These are phyloP conservation scores for Dianthus caryophyllus DNA, from an alignment of 148 eudicot species.

Conservation along the genomic window DNA sequence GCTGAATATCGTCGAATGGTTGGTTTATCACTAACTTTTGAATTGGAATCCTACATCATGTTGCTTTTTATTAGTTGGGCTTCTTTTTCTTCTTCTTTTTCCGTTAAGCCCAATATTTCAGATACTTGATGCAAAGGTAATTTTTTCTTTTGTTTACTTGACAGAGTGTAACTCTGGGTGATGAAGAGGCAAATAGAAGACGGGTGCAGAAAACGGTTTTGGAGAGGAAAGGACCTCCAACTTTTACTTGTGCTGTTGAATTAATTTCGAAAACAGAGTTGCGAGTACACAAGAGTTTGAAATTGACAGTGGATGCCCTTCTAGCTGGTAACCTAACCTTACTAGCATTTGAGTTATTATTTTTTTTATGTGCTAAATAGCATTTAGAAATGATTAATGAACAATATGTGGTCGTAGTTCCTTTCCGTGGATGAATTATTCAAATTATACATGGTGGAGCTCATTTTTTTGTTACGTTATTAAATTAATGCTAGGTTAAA, in stretches of 20 bases:
- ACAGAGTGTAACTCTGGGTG: conserved; percentile 96
- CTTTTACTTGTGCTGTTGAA: conserved; percentile 81
- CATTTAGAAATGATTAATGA: not conserved
- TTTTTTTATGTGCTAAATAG: not conserved
- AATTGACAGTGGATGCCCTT: conserved; percentile 78
- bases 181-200: conserved; percentile 96
- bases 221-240: conserved; percentile 94
- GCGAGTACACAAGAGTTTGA: conserved; percentile 70
- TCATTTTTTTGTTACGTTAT: not conserved
- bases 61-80: too few species aligned
- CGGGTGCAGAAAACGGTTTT: conserved; percentile 84
- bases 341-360: not conserved
- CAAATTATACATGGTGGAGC: not conserved
- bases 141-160: conserved; percentile 10
- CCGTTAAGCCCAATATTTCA: not conserved
- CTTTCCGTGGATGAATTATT: not conserved
- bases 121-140: not conserved
- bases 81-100: too few species aligned
- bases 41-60: too few species aligned
- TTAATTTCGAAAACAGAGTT: conserved; percentile 72
- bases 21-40: not conserved
- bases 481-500: conserved; percentile 4
- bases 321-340: conserved; percentile 52
- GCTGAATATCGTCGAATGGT: not conserved
- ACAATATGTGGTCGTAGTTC: not conserved